Base-by-base conservation (phyloP, 2,329 filamentous ascomycete genomes). In the Ophiocordyceps polyrhachis-furcata region DNA sequence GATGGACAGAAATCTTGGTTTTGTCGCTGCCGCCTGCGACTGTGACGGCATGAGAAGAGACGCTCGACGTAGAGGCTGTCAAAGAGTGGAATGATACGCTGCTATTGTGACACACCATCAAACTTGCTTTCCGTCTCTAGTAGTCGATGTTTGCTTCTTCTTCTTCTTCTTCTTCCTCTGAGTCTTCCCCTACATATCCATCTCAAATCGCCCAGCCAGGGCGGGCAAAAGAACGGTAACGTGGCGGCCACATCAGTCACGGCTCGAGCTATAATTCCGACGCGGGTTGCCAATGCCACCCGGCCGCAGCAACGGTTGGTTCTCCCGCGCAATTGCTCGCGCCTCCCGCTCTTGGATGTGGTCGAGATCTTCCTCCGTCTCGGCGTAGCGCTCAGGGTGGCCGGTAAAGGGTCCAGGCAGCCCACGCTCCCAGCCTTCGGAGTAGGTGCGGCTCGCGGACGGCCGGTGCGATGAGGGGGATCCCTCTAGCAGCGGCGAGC, bases 331-430 rank as follows among this genome's bases (percentile, higher is more conserved):
- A 28, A 70, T 68, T 15, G 70, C 68, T 40, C 65, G 59, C 45
- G 72, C 69, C 50, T 73, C 69, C 19, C 68, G 64, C 47, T 71
- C 68, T 47, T 66, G 56, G 35, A 72, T 67, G 32, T 67, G 62
- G 43, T 70, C 66, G 48, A 71, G 58, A 46, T 73, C 67, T 46
- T 71, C 69, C 32, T 70, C 67, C 3, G 65, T 70, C 43, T 68
- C 63, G 29, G 68, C 68, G 44, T 73, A 72, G 47, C 63, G 62
- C 52, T 73, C 68, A 3, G 70, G 68, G 44, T 73, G 69, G 1
- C 66, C 67, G 1, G 68, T 70, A 50, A 71, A 71, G 1, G 67
- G 68, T 5, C 68, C 67, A 3, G 69, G 69, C 9, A 68, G 60
- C 12, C 66, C 65, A 31, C 70, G 67, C 50, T 73, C 69, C 58